Evolutionary conservation across 768 basidiomycete species (phyloP), one percentile per base, ranked within the genome.

Genomic region (Multifurca ochricompacta): DNA sequence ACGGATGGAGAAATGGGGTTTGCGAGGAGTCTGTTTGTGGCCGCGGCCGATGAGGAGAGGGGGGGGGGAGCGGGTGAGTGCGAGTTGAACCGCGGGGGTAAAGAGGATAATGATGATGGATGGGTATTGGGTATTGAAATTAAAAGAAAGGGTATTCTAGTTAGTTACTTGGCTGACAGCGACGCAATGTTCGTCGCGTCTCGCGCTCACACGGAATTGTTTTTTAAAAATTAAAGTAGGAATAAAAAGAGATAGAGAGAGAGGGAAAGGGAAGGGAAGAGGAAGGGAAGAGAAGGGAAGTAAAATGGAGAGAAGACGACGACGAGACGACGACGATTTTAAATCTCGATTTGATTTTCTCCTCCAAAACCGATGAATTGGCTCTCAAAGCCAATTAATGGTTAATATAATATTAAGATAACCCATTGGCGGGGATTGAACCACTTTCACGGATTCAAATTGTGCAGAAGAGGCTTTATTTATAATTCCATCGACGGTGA

Each of bases 401-500:
- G 40, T 30, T 13, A 41, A 32, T 41, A 48, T 54, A 41, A 46
- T 40, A 45, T n/a, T n/a, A n/a, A n/a, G 45, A 56, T 56, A 51
- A 51, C 21, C 39, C 5, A 13, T 9, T 28, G 32, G 56, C 56
- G 56, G 56, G 51, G 56, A 27, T 52, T 52, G 56, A 57, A 57
- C 56, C 51, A 42, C 44, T 45, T 39, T 9, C 44, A 46, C 50
- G 55, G 55, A 52, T 56, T 52, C 56, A 57, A 57, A 52, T 58
- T 58, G 45, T 43, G 50, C 40, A 37, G 48, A 59, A 32, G 34
- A 41, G 50, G 48, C 25, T 30, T 58, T 58, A 58, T 60, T 52
- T 59, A 49, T 58, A 58, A 55, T 58, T 48, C 58, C 48, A 31
- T 59, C 57, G 46, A 36, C 49, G 21, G 28, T 49, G 46, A 44